Evolutionary conservation across 305 asterid genomes (phyloP).

Genomic region (Solanum hybrid): DNA sequence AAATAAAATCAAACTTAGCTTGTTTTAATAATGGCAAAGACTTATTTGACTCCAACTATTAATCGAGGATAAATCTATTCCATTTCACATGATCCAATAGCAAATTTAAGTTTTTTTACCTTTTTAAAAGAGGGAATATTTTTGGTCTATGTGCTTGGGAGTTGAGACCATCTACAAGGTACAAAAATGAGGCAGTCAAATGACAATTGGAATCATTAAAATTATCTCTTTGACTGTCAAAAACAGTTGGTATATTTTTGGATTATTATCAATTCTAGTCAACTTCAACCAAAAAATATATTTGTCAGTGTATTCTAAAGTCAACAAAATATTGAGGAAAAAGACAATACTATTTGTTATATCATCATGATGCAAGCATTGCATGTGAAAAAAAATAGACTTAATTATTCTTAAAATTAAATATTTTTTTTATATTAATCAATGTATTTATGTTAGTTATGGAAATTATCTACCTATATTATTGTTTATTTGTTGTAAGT

Average conservation of each 20-base stretch:
- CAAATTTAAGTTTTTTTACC: background rate
- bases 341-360: background rate
- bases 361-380: background rate
- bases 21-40: background rate
- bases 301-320: background rate
- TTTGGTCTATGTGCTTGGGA: no score
- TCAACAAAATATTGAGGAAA: background rate
- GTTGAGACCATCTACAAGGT: no score
- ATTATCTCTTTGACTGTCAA: no score
- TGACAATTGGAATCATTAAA: no score
- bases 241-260: background rate
- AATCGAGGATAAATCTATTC: background rate
- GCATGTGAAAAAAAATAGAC: background rate
- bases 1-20: background rate
- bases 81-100: background rate
- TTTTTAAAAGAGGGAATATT: background rate
- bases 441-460: background rate
- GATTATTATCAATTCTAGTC: background rate
- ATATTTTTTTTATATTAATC: background rate
- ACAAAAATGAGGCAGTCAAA: no score
- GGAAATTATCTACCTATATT: background rate
- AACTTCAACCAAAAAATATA: background rate
- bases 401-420: background rate
- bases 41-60: background rate
- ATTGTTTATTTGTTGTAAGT: background rate